phyloP scores from a whole-genome alignment of 768 basidiomycete genomes.

The Multifurca ochricompacta region DNA sequence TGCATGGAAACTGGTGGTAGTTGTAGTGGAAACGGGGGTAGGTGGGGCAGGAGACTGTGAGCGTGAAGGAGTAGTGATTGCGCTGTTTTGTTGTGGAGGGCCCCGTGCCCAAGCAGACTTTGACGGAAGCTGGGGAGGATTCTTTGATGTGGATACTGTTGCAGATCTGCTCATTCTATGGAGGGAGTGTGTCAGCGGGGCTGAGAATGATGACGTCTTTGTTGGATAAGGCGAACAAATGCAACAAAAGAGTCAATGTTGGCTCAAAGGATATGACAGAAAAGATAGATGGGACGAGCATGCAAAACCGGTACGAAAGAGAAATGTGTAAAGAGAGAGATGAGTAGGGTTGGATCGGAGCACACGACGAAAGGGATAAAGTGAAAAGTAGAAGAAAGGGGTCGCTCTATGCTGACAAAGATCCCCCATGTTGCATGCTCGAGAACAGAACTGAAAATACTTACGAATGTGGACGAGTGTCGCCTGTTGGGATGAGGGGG shows the following conservation, averaged over 20 bases:
- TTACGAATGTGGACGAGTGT: constrained; percentile 20
- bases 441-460: not conserved
- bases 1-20: constrained; percentile 34
- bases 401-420: not conserved
- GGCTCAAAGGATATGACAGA: not conserved
- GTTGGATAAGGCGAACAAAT: not conserved
- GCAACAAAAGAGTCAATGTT: not conserved
- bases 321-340: not conserved
- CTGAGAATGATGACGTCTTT: not conserved
- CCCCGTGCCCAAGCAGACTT: constrained; percentile 91
- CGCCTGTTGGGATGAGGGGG: constrained; percentile 13
- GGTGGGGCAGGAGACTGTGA: constrained; percentile 63
- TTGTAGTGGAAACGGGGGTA: constrained; percentile 31
- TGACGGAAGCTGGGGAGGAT: constrained; percentile 61
- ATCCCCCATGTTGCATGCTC: not conserved
- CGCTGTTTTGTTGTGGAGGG: constrained; percentile 56
- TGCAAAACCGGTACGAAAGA: not conserved
- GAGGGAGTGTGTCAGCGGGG: not conserved
- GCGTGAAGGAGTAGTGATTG: constrained; percentile 53
- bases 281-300: not conserved
- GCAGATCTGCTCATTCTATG: constrained; percentile 91
- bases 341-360: not conserved
- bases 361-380: not conserved
- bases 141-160: constrained; percentile 64
- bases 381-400: not conserved